phyloP scores from a whole-genome alignment of 2,329 filamentous ascomycete species.

The Aspergillus pseudoterreus region DNA sequence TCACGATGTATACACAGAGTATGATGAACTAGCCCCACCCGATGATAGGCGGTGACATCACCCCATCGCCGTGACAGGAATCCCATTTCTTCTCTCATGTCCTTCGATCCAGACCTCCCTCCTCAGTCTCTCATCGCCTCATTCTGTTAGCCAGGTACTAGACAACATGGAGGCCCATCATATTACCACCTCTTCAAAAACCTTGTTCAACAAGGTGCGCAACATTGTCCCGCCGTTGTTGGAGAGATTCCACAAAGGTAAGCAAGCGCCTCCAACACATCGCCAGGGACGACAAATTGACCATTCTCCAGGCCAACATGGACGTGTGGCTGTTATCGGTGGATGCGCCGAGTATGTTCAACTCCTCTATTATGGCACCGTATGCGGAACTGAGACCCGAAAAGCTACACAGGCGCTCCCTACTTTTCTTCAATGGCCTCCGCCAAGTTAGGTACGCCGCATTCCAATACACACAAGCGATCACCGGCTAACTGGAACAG shows the following conservation, averaged over 20 bases:
- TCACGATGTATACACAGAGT: background rate
- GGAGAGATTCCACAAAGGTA: constrained; percentile 93
- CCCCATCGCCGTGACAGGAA: constrained; percentile 2
- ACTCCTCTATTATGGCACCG: background rate
- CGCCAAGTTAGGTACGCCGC: constrained; percentile 65
- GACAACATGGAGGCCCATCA: constrained; percentile 33
- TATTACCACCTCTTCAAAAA: constrained; percentile 67
- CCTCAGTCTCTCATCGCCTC: background rate
- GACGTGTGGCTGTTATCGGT: constrained; percentile 87
- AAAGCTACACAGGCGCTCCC: constrained; percentile 83
- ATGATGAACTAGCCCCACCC: constrained; percentile 23
- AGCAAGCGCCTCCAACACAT: constrained; percentile 21
- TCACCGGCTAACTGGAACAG: constrained; percentile 16
- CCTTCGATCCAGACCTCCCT: background rate
- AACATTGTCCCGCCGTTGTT: constrained; percentile 93
- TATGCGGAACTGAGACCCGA: constrained; percentile 8
- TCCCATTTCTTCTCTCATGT: background rate
- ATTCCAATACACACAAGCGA: background rate
- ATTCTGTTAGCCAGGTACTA: background rate
- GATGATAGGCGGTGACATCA: constrained; percentile 32
- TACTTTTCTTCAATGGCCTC: constrained; percentile 99
- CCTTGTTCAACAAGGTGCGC: constrained; percentile 74
- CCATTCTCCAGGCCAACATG: constrained; percentile 69
- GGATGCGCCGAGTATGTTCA: constrained; percentile 71
- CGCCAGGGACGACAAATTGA: background rate